Percentiles rank a stretch among this genome's conserved stretches.
phyloP scores from a whole-genome alignment of 1,284 basidiomycete genomes.

The Apiotrichum gamsii region DNA sequence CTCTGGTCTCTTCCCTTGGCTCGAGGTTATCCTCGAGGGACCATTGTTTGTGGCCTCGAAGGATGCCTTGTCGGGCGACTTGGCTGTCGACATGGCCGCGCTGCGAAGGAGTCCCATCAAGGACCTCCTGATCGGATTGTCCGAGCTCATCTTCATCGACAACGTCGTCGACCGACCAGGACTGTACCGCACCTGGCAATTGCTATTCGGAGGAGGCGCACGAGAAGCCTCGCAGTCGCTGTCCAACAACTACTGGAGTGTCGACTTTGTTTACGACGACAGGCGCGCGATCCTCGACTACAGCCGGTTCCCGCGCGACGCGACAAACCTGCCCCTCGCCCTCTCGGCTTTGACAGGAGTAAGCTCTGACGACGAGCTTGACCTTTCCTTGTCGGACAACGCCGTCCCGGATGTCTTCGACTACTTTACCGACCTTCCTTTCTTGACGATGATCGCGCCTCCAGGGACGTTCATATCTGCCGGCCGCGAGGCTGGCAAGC shows the following conservation, averaged over 20 bases:
- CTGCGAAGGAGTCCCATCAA: constrained; percentile 34
- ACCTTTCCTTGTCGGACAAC: constrained; percentile 13
- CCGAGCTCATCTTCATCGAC: constrained; percentile 31
- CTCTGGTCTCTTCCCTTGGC: constrained; percentile 37
- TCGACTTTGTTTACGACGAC: constrained; percentile 28
- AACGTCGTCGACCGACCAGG: constrained; percentile 28
- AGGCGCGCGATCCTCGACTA: constrained; percentile 35
- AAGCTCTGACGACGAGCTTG: constrained; percentile 12
- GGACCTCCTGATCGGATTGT: constrained; percentile 37
- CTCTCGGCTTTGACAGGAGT: constrained; percentile 31
- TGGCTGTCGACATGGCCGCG: constrained; percentile 17
- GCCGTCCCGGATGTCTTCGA: constrained; percentile 26
- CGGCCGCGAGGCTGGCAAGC: constrained; percentile 23
- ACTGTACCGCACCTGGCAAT: constrained; percentile 32
- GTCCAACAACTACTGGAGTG: constrained; percentile 38
- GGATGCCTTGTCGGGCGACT: constrained; percentile 15
- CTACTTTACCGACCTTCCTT: constrained; percentile 31
- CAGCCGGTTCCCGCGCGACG: constrained; percentile 30
- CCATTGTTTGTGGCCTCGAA: constrained; percentile 25
- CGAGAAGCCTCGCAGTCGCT: constrained; percentile 25
- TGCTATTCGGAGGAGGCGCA: constrained; percentile 34
- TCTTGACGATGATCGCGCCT: constrained; percentile 19
- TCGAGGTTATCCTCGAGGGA: constrained; percentile 33
- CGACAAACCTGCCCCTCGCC: constrained; percentile 21
- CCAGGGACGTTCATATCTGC: constrained; percentile 16